Percentiles rank a stretch among this genome's conserved stretches.
phyloP scores from a whole-genome alignment of 352 stramenopile species.

The Phytophthora citrophthora region DNA sequence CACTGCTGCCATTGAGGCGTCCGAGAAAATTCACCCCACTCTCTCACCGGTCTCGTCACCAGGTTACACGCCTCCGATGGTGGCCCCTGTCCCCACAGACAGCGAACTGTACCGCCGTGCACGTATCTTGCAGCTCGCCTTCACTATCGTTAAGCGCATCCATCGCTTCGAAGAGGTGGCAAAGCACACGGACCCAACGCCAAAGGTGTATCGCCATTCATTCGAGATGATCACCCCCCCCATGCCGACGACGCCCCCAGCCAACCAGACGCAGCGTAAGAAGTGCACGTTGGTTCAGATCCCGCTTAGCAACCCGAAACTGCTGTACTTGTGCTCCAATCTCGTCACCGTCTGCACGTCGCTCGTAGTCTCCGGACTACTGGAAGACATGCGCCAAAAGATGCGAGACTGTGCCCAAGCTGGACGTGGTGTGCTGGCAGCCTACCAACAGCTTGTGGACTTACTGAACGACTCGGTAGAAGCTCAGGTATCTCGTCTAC shows the following conservation, averaged over 20 bases:
- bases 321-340: constrained; percentile 62
- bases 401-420: constrained; percentile 53
- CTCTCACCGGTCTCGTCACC: constrained; percentile 33
- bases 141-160: constrained; percentile 65
- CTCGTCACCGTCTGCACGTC: constrained; percentile 57
- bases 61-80: constrained; percentile 24
- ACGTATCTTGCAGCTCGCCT: constrained; percentile 63
- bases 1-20: constrained; percentile 54
- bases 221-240: constrained; percentile 66
- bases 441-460: constrained; percentile 55
- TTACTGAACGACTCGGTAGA: constrained; percentile 57
- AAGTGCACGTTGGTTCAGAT: constrained; percentile 58
- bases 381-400: constrained; percentile 56
- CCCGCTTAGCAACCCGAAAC: constrained; percentile 63
- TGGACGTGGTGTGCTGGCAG: constrained; percentile 42
- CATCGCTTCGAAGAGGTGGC: constrained; percentile 65
- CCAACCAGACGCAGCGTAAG: constrained; percentile 25
- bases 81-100: constrained; percentile 39
- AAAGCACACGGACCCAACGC: constrained; percentile 36
- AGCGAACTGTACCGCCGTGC: constrained; percentile 62
- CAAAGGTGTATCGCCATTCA: constrained; percentile 59
- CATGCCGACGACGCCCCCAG: constrained; percentile 20
- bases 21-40: constrained; percentile 58
- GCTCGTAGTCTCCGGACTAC: constrained; percentile 41
- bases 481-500: constrained; percentile 46